Evolutionary conservation across 192 early-diverging fungal species (phyloP), one percentile per base, ranked within the genome.

Genomic region (Entomortierella lignicola): DNA sequence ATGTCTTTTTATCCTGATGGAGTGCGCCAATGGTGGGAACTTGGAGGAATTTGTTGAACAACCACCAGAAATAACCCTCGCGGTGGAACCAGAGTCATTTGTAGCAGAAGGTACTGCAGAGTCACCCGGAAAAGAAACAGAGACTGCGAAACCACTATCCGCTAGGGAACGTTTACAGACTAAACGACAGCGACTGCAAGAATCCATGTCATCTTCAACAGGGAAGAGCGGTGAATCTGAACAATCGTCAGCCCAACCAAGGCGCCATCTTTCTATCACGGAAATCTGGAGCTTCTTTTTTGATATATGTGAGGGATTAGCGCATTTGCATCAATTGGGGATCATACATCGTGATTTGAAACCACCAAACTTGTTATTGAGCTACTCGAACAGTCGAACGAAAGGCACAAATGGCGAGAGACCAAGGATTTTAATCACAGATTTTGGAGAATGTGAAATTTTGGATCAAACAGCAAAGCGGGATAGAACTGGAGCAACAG

Each of bases 391-490:
- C 41, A 74, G 82, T 43, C 56, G 39, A 29, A 44, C 84, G 37
- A 84, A 83, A 55, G 84, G 84, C 58, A 72, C 48, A 29, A 89
- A 69, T 23, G 75, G 75, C 26, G 75, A 79, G 32, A 47, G 87
- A 23, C 96, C 97, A 1, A 85, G 92, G 17, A 85, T 99, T 7
- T 80, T 99, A 62, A 91, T 99, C 50, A 95, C 95, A 0, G 97
- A 99, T 84, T 99, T 99, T 88, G 97, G 97, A 66, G 97, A 99
- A 71, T 99, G 97, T 84, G 97, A 97, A 79, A 85, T 95, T 21
- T 60, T 95, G 34, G 90, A 90, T 31, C 91, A 93, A 17, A 41
- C 84, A 3, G 81, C 88, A 39, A 87, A 89, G 54, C 85, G 91
- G 15, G 85, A 91, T n/a, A 89, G 97, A 30, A 98, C 96, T 3